Conservation (phyloP, 371 early-diverging fungal genomes). For the Rozella allomycis region DNA sequence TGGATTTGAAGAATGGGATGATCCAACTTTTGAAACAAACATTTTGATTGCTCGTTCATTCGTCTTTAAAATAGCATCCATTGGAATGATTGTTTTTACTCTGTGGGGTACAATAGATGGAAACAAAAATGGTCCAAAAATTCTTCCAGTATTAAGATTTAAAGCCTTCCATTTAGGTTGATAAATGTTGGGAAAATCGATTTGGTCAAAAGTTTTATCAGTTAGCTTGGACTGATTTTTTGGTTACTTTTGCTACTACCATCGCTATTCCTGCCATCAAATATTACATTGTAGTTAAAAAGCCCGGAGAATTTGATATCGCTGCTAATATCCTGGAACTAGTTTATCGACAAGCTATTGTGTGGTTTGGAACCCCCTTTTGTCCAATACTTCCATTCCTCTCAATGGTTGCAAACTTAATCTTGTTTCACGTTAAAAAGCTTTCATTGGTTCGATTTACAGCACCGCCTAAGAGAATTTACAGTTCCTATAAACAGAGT, state of each 20-base stretch:
- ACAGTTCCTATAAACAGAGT: conserved; percentile 5
- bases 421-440: conserved; percentile 5
- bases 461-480: conserved; percentile 3
- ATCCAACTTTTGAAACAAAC: conserved; percentile 1
- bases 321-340: conserved; percentile 4
- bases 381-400: conserved; percentile 1
- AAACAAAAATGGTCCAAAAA: no score
- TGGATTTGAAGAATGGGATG: conserved; percentile 1
- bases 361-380: conserved; percentile 4
- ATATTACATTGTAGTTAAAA: conserved; percentile 1
- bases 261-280: background rate
- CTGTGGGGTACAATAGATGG: no score
- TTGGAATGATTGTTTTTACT: conserved; percentile 3
- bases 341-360: conserved; percentile 4
- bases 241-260: conserved; percentile 1
- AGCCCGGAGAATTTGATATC: conserved; percentile 2
- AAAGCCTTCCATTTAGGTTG: background rate
- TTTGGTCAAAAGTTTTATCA: conserved; percentile 1
- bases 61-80: conserved; percentile 4
- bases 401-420: background rate
- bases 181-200: conserved; percentile 4
- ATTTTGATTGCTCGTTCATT: conserved; percentile 1
- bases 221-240: conserved; percentile 2
- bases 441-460: background rate
- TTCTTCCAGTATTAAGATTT: no score